These are phyloP conservation scores for Penicillium maclennaniae DNA, from an alignment of 495 filamentous ascomycete species.

Conservation along the genomic window DNA sequence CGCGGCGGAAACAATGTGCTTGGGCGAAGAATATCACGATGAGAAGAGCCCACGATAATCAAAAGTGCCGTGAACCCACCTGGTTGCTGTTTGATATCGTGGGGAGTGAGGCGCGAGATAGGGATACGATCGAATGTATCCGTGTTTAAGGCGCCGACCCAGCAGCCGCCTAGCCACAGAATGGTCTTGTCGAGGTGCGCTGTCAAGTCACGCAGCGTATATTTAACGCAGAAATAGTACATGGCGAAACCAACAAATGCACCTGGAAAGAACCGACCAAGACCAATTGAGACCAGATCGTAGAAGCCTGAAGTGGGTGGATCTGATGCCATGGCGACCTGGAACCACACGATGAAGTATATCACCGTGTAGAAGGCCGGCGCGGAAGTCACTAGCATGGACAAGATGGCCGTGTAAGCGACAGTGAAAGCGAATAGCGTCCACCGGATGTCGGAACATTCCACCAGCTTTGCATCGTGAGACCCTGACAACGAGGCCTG, in stretches of 20 bases:
- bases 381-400: slow-evolving; percentile 62
- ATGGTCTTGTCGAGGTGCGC: slow-evolving; percentile 71
- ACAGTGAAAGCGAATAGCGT: slow-evolving; percentile 61
- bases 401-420: slow-evolving; percentile 58
- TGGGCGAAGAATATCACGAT: slow-evolving; percentile 53
- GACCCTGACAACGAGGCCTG: slow-evolving; percentile 18
- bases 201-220: slow-evolving; percentile 51
- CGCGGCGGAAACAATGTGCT: slow-evolving; percentile 62
- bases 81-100: slow-evolving; percentile 71
- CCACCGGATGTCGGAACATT: slow-evolving; percentile 67
- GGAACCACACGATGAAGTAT: slow-evolving; percentile 68
- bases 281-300: slow-evolving; percentile 56
- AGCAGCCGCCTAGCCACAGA: slow-evolving; percentile 70
- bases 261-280: slow-evolving; percentile 71
- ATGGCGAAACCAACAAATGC: slow-evolving; percentile 67
- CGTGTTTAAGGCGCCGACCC: slow-evolving; percentile 74
- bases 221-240: slow-evolving; percentile 55
- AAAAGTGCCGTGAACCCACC: slow-evolving; percentile 65
- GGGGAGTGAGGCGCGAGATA: slow-evolving; percentile 66
- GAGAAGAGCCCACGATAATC: slow-evolving; percentile 55
- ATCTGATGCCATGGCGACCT: slow-evolving; percentile 72
- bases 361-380: slow-evolving; percentile 60
- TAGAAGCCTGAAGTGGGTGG: slow-evolving; percentile 52
- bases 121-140: slow-evolving; percentile 75
- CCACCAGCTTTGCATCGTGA: slow-evolving; percentile 10